phyloP scores from a whole-genome alignment of 2,329 filamentous ascomycete species.

The Fusarium dimerum region DNA sequence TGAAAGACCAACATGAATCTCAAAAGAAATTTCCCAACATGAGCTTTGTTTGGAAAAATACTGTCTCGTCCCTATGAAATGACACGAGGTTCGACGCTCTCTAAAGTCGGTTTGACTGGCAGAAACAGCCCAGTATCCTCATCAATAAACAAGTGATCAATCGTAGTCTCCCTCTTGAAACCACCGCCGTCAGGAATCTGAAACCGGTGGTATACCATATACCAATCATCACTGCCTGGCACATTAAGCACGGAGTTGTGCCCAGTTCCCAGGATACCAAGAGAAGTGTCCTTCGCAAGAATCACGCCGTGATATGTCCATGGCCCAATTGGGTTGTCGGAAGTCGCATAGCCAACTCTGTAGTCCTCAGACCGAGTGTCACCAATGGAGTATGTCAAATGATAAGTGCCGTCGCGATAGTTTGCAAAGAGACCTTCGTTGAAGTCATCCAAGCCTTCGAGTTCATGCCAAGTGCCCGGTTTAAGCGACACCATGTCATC shows the following conservation, averaged over 20 bases:
- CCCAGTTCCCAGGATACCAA: slow-evolving; percentile 47
- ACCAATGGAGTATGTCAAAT: slow-evolving; percentile 50
- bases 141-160: slow-evolving; percentile 44
- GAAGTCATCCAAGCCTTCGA: slow-evolving; percentile 43
- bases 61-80: background rate
- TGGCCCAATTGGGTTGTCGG: slow-evolving; percentile 38
- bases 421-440: slow-evolving; percentile 43
- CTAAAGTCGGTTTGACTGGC: slow-evolving; percentile 32
- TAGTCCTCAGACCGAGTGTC: slow-evolving; percentile 49
- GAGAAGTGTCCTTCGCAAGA: slow-evolving; percentile 41
- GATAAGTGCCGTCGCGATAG: slow-evolving; percentile 47
- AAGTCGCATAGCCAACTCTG: slow-evolving; percentile 48
- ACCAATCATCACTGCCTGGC: slow-evolving; percentile 50
- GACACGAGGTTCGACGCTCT: slow-evolving; percentile 9
- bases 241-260: slow-evolving; percentile 48
- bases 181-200: slow-evolving; percentile 46
- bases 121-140: slow-evolving; percentile 38
- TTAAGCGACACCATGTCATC: slow-evolving; percentile 50
- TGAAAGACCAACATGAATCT: too few species aligned
- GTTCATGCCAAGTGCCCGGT: slow-evolving; percentile 30
- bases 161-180: slow-evolving; percentile 43
- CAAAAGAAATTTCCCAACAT: too few species aligned
- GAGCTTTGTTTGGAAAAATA: too few species aligned
- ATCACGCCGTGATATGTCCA: slow-evolving; percentile 48
- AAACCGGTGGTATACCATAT: slow-evolving; percentile 52